A percentile compares a stretch with the other conserved stretches of the same genome.
phyloP scores from a whole-genome alignment of 352 stramenopile species.

The Thraustochytrium sp. region DNA sequence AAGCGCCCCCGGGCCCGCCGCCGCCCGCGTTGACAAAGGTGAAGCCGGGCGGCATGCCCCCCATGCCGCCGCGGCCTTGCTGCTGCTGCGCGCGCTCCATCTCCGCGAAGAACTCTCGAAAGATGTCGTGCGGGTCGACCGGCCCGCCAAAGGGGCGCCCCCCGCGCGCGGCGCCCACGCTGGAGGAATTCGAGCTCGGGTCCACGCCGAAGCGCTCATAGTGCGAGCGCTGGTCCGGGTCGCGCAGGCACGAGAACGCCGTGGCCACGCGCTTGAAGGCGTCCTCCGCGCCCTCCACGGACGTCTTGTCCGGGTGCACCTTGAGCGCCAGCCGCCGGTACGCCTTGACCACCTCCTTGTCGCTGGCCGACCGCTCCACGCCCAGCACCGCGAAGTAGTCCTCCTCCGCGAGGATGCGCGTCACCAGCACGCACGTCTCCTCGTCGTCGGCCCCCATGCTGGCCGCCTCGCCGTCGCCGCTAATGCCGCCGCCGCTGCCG shows the following conservation, averaged over 20 bases:
- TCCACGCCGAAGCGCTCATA: slow-evolving; percentile 71
- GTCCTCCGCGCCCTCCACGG: slow-evolving; percentile 86
- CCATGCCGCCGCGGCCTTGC: not conserved
- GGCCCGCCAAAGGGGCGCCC: slow-evolving; percentile 52
- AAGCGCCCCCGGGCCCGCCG: not conserved
- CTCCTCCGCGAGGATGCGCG: not conserved
- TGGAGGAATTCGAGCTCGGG: slow-evolving; percentile 51
- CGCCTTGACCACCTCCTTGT: slow-evolving; percentile 80
- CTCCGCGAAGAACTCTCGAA: slow-evolving; percentile 79
- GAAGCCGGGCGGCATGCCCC: not conserved
- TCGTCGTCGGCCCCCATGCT: not conserved
- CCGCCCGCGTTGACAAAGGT: not conserved
- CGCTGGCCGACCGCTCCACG: slow-evolving; percentile 63
- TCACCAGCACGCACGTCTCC: not conserved
- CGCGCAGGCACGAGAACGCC: slow-evolving; percentile 83
- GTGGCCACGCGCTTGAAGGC: slow-evolving; percentile 92
- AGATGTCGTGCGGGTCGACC: slow-evolving; percentile 78
- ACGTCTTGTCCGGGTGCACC: slow-evolving; percentile 87
- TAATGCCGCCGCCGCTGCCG: too few relatives aligned
- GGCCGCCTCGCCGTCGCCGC: too few relatives aligned
- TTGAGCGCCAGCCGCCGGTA: slow-evolving; percentile 78
- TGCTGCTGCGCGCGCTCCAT: not conserved
- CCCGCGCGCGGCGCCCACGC: not conserved
- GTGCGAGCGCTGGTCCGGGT: slow-evolving; percentile 71
- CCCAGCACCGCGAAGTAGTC: slow-evolving; percentile 74